Conservation (phyloP, 345 rosid species). For the Euclidium syriacum region DNA sequence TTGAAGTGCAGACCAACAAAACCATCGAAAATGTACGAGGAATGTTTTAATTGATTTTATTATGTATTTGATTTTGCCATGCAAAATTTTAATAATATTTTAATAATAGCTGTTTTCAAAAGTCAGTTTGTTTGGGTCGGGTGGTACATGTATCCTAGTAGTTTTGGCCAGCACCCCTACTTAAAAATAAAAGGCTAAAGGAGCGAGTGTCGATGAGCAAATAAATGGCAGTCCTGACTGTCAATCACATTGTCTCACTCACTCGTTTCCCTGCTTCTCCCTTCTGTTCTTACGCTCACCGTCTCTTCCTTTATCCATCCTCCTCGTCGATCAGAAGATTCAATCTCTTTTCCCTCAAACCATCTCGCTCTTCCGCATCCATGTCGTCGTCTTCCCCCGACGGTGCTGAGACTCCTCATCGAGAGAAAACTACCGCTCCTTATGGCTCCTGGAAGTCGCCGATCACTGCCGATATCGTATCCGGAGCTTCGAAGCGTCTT, state of each 20-base stretch:
- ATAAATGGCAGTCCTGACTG: background rate
- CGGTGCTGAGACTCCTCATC: background rate
- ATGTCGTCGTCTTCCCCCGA: constrained; percentile 52
- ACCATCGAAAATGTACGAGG: no score
- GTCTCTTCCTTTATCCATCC: constrained; percentile 9
- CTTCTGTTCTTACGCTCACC: constrained; percentile 2
- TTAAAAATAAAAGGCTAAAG: no score
- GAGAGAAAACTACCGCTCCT: constrained; percentile 48
- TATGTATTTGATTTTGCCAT: no score
- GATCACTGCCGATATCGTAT: constrained; percentile 75
- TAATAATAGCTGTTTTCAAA: no score
- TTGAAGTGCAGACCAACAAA: no score
- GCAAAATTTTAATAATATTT: no score
- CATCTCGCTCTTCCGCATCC: constrained; percentile 7
- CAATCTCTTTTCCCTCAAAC: constrained; percentile 8
- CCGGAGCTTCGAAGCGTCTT: constrained; percentile 80
- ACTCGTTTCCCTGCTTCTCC: constrained; percentile 17
- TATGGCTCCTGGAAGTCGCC: constrained; percentile 97
- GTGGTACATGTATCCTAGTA: no score
- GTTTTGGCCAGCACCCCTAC: no score
- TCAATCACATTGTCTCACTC: background rate
- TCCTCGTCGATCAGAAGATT: constrained; percentile 7
- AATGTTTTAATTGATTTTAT: no score
- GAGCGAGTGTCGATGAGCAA: no score
- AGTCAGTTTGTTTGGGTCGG: no score